Percentiles rank a stretch among this genome's conserved stretches.
These are phyloP conservation scores for Podospora pseudopauciseta DNA, from an alignment of 495 filamentous ascomycete species.

Conservation along the genomic window DNA sequence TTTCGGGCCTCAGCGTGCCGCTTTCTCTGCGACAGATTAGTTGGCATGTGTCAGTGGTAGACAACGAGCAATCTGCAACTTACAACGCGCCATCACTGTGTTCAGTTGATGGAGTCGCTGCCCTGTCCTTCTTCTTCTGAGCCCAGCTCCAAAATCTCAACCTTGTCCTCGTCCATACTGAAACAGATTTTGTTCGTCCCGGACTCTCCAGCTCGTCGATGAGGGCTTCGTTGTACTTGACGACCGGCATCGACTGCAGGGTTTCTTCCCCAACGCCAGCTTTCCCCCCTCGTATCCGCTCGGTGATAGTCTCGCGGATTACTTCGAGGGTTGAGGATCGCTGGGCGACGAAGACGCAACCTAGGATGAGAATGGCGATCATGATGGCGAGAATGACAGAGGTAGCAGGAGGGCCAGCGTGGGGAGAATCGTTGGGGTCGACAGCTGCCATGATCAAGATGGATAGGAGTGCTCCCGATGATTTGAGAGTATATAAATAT, in stretches of 20 bases:
- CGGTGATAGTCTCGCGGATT: conserved; percentile 7
- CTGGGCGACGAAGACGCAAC: conserved; percentile 15
- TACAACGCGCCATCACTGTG: neutral
- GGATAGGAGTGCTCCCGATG: neutral
- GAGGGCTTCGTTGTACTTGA: conserved; percentile 9
- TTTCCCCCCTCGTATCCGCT: neutral
- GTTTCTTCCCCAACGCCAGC: conserved; percentile 3
- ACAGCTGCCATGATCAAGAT: neutral
- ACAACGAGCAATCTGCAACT: too few species aligned
- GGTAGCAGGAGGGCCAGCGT: conserved; percentile 5
- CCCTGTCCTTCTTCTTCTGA: neutral
- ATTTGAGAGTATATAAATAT: neutral
- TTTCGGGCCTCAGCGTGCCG: neutral
- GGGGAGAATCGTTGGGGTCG: neutral
- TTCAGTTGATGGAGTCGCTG: neutral
- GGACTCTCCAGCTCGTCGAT: neutral
- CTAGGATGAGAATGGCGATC: conserved; percentile 15
- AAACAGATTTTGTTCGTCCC: neutral
- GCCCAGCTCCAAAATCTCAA: neutral
- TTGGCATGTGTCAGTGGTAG: too few species aligned
- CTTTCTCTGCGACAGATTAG: neutral
- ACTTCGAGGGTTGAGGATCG: conserved; percentile 7
- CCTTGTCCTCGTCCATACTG: neutral
- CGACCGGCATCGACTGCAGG: conserved; percentile 10
- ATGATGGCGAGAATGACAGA: conserved; percentile 16